Conservation (phyloP, 495 filamentous ascomycete genomes). For the Penicillium malachiteum region DNA sequence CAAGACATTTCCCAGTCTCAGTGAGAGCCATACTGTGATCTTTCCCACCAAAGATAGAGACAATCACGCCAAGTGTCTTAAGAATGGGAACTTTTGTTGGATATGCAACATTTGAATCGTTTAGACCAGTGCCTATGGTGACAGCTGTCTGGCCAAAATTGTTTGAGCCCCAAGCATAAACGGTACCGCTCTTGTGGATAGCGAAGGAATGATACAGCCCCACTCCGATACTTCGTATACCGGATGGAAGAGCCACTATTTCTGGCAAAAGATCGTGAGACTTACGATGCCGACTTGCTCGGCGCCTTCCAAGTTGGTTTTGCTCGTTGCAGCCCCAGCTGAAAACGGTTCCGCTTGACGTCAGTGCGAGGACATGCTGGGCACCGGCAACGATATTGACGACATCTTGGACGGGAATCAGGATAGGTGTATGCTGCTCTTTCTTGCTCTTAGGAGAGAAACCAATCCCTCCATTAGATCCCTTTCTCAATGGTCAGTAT, state of each 20-base stretch:
- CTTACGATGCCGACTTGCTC: background rate
- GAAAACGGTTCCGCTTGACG: constrained; percentile 3
- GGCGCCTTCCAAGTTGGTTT: constrained; percentile 4
- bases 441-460: background rate
- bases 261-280: constrained; percentile 1
- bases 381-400: constrained; percentile 4
- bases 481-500: background rate
- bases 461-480: background rate
- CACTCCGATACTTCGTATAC: background rate
- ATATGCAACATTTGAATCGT: constrained; percentile 2
- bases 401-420: background rate
- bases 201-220: constrained; percentile 7
- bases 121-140: background rate
- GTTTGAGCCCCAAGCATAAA: constrained; percentile 5
- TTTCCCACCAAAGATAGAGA: constrained; percentile 1
- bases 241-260: background rate
- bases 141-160: constrained; percentile 5
- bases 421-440: constrained; percentile 3
- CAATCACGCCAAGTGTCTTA: background rate
- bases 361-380: constrained; percentile 1
- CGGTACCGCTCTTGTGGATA: background rate
- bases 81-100: background rate
- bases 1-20: background rate
- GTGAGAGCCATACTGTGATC: constrained; percentile 8
- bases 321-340: constrained; percentile 7